These are phyloP conservation scores for Entomortierella parvispora DNA, from an alignment of 192 early-diverging fungal genomes.

Conservation along the genomic window DNA sequence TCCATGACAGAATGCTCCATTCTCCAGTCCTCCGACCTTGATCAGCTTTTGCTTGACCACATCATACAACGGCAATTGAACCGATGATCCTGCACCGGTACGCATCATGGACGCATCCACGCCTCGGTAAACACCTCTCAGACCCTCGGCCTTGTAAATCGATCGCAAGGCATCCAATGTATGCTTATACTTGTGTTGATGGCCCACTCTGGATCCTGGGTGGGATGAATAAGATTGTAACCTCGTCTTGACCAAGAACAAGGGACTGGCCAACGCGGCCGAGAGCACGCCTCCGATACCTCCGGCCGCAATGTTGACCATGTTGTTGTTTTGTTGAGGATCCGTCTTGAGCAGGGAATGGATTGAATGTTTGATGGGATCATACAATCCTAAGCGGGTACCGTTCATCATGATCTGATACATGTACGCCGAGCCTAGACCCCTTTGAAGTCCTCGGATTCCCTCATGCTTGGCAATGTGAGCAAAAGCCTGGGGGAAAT, in stretches of 20 bases:
- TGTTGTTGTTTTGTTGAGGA: slow-evolving; percentile 52
- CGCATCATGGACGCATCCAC: slow-evolving; percentile 90
- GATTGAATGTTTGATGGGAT: slow-evolving; percentile 76
- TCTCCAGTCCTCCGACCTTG: slow-evolving; percentile 65
- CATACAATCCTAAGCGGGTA: slow-evolving; percentile 90
- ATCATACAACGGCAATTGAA: slow-evolving; percentile 93
- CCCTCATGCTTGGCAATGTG: slow-evolving; percentile 87
- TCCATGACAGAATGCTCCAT: slow-evolving; percentile 76
- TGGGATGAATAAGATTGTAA: slow-evolving; percentile 80
- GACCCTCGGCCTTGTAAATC: slow-evolving; percentile 77
- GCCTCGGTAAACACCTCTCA: slow-evolving; percentile 88
- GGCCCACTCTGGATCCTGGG: slow-evolving; percentile 73
- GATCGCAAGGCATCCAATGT: slow-evolving; percentile 69
- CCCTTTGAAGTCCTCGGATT: slow-evolving; percentile 85
- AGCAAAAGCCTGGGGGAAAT: slow-evolving; percentile 79
- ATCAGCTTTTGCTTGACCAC: slow-evolving; percentile 74
- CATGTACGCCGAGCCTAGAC: slow-evolving; percentile 83
- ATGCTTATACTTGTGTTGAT: slow-evolving; percentile 86
- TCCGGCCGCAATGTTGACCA: slow-evolving; percentile 78
- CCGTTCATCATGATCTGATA: slow-evolving; percentile 96
- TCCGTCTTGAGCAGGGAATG: slow-evolving; percentile 54
- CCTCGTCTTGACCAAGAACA: slow-evolving; percentile 93
- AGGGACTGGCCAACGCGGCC: slow-evolving; percentile 83
- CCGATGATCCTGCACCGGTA: slow-evolving; percentile 86
- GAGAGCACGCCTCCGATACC: slow-evolving; percentile 83